Base-by-base conservation (phyloP, 768 basidiomycete genomes). In the Serendipita sp. region DNA sequence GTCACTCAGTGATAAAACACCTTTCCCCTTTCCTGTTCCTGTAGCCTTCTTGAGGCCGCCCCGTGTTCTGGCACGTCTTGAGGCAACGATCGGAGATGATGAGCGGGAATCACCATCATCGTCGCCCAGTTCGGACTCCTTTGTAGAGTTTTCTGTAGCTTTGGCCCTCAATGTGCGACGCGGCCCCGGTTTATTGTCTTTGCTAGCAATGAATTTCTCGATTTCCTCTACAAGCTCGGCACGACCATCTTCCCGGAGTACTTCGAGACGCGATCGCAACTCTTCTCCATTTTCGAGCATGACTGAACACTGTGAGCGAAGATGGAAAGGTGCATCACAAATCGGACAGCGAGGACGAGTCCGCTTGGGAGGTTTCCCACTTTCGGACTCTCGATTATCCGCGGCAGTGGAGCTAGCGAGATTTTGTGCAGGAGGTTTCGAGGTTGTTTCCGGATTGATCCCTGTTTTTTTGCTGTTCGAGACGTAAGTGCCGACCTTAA, bases 291-390 rank as follows among this genome's bases (percentile, higher is more conserved):
- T 79, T 43, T 74, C 74, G 29, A 73, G 65, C 29, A 85, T 73
- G 27, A 77, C 70, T 3, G 80, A 80, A 69, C 84, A 85, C 48
- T 70, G 70, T 60, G 75, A 74, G n/a, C 77, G 78, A 62, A 75
- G 72, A 66, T 85, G 84, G 44, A 74, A 73, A 4, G 80, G 77
- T 50, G 70, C 70, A 18, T 73, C 71, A 70, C 83, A 85, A 23
- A 81, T 72, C 44, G 77, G 78, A 66, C 83, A 81, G 1, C 27
- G 13, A 15, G 44, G 33, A 37, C 62, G 62, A 37, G 13, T 13
- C 13, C 62, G 33, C 10, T 23, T 18, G 11, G 8, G 18, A n/a
- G 34, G n/a, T 27, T 11, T 36, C 43, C 2, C 5, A 4, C 3
- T 1, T n/a, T 33, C 15, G 62, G 40, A 13, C 40, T 40, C 6